Evolutionary conservation across 2,329 filamentous ascomycete species (phyloP), one percentile per base, ranked within the genome.

Genomic region (Emydomyces testavorans): DNA sequence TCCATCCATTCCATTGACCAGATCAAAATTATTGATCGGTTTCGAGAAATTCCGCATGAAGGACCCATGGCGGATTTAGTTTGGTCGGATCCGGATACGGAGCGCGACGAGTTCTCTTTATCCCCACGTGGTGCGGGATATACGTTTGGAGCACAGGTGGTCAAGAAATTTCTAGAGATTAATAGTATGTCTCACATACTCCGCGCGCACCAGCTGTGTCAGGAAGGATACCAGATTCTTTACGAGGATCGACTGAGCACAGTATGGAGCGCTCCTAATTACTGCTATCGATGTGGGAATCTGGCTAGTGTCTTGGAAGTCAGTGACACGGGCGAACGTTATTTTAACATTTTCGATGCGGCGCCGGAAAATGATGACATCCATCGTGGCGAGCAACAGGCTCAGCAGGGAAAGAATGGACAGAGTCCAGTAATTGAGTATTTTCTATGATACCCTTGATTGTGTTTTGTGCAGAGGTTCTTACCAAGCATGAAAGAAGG

Each of bases 1-100:
- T 89, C 84, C 24, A 96, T 98, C 63, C 92, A 98, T 68, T 94
- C 86, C 37, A 95, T 98, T 63, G 92, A 98, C 65, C 92, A 98
- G 69, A 96, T 98, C 70, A 96, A 98, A 68, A 94, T 98, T 65
- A 96, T 98, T 64, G 92, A 98, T 69, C 86, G 92, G 38, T 98
- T 96, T 73, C 82, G 92, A 57, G 92, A 98, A 64, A 98, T 98
- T 51, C 92, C 92, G 4, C 92, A 98, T 69, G 92, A 98, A 68
- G 92, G 92, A 0, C 92, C 92, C 28, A 98, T 98, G 92, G 92
- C 92, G n/a, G 92, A 98, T 65, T 73, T 98, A 4, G 92, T 98
- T 26, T 98, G 92, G 92, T 94, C 88, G 16, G 92, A 98, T 64
- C 92, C 92, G 0, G 92, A 98, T 63, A 83, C 86, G n/a, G 92